These are phyloP conservation scores for Penicillium desertorum DNA, from an alignment of 495 filamentous ascomycete genomes.

Conservation along the genomic window DNA sequence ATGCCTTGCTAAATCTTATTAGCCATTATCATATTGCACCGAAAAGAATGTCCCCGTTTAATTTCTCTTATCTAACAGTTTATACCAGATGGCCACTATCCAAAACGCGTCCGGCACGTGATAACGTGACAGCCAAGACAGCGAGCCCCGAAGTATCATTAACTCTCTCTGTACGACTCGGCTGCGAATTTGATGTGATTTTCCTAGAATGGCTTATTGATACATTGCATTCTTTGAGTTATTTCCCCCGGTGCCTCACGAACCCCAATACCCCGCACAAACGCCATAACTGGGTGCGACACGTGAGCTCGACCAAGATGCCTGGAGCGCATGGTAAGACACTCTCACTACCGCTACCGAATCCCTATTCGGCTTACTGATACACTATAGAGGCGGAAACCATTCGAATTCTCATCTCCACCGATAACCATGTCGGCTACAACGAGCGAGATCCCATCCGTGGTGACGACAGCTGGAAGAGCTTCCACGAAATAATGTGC, in stretches of 20 bases:
- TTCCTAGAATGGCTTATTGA: background rate
- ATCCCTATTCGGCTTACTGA: background rate
- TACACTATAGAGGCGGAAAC: slow-evolving; percentile 67
- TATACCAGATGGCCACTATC: background rate
- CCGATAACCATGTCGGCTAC: slow-evolving; percentile 96
- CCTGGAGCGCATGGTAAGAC: slow-evolving; percentile 28
- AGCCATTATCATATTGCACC: background rate
- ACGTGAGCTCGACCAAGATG: slow-evolving; percentile 23
- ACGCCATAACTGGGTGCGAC: background rate
- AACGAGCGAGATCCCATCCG: slow-evolving; percentile 90
- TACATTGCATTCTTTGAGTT: background rate
- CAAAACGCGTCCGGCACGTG: slow-evolving; percentile 9
- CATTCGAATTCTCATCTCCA: slow-evolving; percentile 90
- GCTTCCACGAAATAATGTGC: slow-evolving; percentile 93
- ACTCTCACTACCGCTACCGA: background rate
- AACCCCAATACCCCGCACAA: background rate
- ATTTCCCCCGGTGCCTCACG: background rate
- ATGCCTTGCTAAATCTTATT: background rate
- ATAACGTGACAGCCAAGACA: background rate
- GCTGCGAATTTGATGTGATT: background rate
- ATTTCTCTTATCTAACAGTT: background rate
- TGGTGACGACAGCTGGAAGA: slow-evolving; percentile 95
- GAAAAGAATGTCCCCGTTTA: background rate
- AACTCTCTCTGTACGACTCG: background rate
- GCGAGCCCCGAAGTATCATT: background rate